Conservation (phyloP, 345 rosid genomes). For the Linum usitatissimum region DNA sequence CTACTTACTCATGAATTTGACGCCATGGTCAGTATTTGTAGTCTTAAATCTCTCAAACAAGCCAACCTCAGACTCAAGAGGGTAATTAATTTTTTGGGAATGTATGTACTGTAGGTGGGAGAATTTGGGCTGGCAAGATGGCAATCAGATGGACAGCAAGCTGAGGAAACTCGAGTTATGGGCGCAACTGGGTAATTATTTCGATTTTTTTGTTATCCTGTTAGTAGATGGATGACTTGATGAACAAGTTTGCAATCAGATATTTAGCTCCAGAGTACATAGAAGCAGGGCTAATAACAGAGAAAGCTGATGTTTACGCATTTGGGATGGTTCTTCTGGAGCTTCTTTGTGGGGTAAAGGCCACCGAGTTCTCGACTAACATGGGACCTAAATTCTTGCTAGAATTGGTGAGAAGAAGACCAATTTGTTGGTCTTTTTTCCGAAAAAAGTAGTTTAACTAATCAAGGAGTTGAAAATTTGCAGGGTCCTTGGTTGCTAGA, state of each 20-base stretch:
- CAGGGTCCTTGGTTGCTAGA: conserved; percentile 28
- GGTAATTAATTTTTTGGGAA: background rate
- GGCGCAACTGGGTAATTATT: conserved; percentile 45
- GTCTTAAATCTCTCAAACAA: conserved; percentile 4
- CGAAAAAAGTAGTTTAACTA: background rate
- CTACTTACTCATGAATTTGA: conserved; percentile 63
- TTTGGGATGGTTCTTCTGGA: conserved; percentile 32
- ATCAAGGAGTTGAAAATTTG: background rate
- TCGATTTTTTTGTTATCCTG: background rate
- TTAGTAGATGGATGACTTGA: background rate
- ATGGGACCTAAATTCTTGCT: conserved; percentile 24
- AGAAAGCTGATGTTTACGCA: conserved; percentile 35
- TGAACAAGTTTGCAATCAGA: conserved; percentile 9
- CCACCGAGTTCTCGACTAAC: conserved; percentile 25
- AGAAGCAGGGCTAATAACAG: conserved; percentile 30
- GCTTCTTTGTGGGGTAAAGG: conserved; percentile 29
- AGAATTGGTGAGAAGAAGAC: conserved; percentile 21
- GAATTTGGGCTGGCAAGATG: conserved; percentile 60
- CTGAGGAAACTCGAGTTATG: conserved; percentile 44
- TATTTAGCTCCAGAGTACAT: conserved; percentile 39
- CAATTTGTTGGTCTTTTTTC: background rate
- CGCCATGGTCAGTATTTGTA: conserved; percentile 30
- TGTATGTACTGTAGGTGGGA: conserved; percentile 33
- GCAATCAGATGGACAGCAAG: conserved; percentile 47
- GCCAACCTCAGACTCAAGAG: background rate